phyloP scores from a whole-genome alignment of 163 green algal species.

The Chlamydomonas reinhardtii region DNA sequence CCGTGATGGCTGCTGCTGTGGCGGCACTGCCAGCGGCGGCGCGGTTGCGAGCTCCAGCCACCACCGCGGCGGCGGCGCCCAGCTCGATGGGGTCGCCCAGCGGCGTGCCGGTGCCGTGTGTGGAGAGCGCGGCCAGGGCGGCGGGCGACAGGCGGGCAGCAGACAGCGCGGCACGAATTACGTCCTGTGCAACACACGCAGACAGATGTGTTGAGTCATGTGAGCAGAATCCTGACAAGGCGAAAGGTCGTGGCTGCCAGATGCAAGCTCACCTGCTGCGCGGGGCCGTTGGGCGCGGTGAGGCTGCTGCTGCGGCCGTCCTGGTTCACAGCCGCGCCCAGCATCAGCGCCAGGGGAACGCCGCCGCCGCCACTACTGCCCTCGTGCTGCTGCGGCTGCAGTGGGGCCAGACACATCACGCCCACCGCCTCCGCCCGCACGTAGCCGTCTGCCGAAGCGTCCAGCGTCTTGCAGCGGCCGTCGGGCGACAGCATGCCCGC shows the following conservation, averaged over 20 bases:
- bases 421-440: constrained; percentile 80
- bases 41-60: constrained; percentile 33
- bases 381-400: constrained; percentile 1
- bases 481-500: constrained; percentile 87
- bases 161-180: constrained; percentile 67
- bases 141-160: constrained; percentile 55
- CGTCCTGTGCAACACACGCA: constrained; percentile 47
- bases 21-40: too few relatives aligned
- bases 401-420: constrained; percentile 31
- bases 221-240: constrained; percentile 7
- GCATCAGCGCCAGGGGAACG: constrained; percentile 49
- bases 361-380: background rate
- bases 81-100: constrained; percentile 58
- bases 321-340: constrained; percentile 84
- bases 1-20: background rate
- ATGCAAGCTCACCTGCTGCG: constrained; percentile 85
- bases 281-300: constrained; percentile 87
- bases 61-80: constrained; percentile 70
- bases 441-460: constrained; percentile 89
- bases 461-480: constrained; percentile 90
- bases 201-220: background rate
- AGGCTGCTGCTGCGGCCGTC: constrained; percentile 88
- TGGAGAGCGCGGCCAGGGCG: constrained; percentile 72
- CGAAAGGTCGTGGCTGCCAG: too few relatives aligned
- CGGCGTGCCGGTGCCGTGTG: constrained; percentile 87